Evolutionary conservation across 257 asterid genomes (phyloP).

Genomic region (Solanum acaule): DNA sequence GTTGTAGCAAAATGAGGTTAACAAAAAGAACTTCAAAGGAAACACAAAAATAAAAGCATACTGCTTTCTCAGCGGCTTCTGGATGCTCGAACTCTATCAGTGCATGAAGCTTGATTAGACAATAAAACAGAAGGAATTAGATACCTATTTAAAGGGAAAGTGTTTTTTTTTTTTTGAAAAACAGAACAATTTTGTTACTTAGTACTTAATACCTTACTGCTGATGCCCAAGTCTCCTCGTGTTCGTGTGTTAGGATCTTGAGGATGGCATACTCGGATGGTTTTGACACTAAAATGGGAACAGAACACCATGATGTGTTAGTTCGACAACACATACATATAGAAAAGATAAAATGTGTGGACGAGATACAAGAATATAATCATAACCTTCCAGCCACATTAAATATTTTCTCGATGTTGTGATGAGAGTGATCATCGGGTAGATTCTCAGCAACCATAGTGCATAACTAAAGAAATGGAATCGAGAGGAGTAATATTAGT

Average conservation of each 20-base stretch:
- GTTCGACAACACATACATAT: neutral
- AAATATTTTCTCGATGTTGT: slow-evolving; percentile 83
- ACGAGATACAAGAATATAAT: slow-evolving; percentile 1
- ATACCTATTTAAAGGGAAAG: neutral
- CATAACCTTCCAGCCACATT: slow-evolving; percentile 81
- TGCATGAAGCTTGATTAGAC: slow-evolving; percentile 59
- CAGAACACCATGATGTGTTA: neutral
- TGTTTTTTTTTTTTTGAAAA: neutral
- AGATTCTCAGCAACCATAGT: slow-evolving; percentile 93
- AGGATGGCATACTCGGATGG: slow-evolving; percentile 90
- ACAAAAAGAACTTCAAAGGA: neutral
- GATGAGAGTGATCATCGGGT: slow-evolving; percentile 96
- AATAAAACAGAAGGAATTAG: neutral
- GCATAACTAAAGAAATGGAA: slow-evolving; percentile 32
- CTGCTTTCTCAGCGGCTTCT: slow-evolving; percentile 87
- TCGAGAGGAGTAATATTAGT: neutral
- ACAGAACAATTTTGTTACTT: neutral
- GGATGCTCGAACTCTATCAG: slow-evolving; percentile 73
- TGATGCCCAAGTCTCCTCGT: slow-evolving; percentile 59
- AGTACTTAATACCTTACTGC: slow-evolving; percentile 47
- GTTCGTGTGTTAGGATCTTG: slow-evolving; percentile 71
- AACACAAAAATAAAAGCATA: slow-evolving; percentile 13
- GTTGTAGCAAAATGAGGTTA: neutral
- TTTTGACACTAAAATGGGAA: slow-evolving; percentile 41
- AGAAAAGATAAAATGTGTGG: neutral